Conservation (phyloP, 345 rosid genomes). For the Eucalyptus cloeziana region DNA sequence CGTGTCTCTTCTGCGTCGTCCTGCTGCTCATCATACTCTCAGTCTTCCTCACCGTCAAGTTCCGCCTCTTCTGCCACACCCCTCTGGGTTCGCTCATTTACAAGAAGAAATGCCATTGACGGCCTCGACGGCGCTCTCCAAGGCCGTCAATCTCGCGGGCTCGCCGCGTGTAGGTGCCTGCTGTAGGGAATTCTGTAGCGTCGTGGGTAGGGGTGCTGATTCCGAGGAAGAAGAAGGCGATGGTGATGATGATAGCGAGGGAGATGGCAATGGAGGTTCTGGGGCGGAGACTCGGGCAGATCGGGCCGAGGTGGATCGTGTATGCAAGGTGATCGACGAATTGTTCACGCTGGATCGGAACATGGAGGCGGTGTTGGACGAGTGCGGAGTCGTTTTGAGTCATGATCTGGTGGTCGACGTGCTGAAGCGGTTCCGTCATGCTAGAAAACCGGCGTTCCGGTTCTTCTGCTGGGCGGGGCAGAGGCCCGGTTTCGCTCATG, state of each 20-base stretch:
- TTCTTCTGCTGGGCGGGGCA: slow-evolving; percentile 83
- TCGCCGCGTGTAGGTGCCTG: not conserved
- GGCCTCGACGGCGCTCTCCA: not conserved
- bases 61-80: slow-evolving; percentile 53
- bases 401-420: slow-evolving; percentile 52
- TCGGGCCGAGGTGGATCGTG: slow-evolving; percentile 46
- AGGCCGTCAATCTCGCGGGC: not conserved
- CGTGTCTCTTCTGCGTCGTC: slow-evolving; percentile 41
- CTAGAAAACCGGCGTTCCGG: slow-evolving; percentile 78
- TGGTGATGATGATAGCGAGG: slow-evolving; percentile 4
- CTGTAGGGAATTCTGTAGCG: slow-evolving; percentile 18
- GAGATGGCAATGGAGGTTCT: not conserved
- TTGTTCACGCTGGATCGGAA: slow-evolving; percentile 72
- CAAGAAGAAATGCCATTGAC: slow-evolving; percentile 35
- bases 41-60: slow-evolving; percentile 40
- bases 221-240: slow-evolving; percentile 6
- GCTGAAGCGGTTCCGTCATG: slow-evolving; percentile 53
- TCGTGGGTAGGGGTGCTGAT: not conserved
- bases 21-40: slow-evolving; percentile 36
- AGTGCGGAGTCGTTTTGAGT: slow-evolving; percentile 37
- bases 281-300: slow-evolving; percentile 11
- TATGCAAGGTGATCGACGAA: slow-evolving; percentile 86
- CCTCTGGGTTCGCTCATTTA: slow-evolving; percentile 43
- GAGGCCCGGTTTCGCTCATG: slow-evolving; percentile 42
- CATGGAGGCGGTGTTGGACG: slow-evolving; percentile 90